Conservation (phyloP, 208 protist genomes). For the Acanthamoeba royreba region DNA sequence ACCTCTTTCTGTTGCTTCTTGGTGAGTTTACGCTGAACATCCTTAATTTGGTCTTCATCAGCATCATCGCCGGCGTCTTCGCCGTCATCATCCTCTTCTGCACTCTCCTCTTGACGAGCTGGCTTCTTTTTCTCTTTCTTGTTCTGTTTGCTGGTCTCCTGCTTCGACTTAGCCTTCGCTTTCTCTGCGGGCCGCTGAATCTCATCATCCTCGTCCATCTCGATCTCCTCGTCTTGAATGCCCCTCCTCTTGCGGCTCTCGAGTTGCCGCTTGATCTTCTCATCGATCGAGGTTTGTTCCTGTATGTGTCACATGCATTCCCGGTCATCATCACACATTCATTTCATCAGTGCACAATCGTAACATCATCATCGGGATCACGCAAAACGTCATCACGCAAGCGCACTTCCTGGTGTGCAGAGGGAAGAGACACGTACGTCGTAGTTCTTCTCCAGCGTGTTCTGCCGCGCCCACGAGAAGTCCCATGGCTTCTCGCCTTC, state of each 20-base stretch:
- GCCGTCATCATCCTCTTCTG: conserved; percentile 7
- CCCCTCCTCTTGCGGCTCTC: background rate
- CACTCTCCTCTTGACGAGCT: background rate
- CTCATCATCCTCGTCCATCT: background rate
- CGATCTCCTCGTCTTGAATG: background rate
- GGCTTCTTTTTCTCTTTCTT: background rate
- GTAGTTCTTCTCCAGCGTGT: conserved; percentile 1
- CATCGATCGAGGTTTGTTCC: conserved; percentile 18
- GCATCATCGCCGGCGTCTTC: background rate
- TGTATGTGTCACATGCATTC: background rate
- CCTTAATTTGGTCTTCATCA: conserved; percentile 1
- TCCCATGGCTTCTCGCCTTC: background rate
- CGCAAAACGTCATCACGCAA: too few species aligned
- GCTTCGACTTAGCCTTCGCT: background rate
- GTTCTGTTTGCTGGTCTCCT: background rate
- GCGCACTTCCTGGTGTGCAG: too few species aligned
- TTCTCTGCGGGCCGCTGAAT: background rate
- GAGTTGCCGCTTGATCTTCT: background rate
- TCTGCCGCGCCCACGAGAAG: background rate
- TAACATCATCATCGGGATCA: too few species aligned
- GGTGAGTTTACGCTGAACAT: background rate
- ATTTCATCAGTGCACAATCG: too few species aligned
- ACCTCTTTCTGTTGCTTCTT: background rate
- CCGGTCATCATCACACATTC: background rate
- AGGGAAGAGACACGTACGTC: background rate